A percentile compares a stretch with the other conserved stretches of the same genome.
phyloP scores from a whole-genome alignment of 2,329 filamentous ascomycete genomes.

The Botryotinia globosa region DNA sequence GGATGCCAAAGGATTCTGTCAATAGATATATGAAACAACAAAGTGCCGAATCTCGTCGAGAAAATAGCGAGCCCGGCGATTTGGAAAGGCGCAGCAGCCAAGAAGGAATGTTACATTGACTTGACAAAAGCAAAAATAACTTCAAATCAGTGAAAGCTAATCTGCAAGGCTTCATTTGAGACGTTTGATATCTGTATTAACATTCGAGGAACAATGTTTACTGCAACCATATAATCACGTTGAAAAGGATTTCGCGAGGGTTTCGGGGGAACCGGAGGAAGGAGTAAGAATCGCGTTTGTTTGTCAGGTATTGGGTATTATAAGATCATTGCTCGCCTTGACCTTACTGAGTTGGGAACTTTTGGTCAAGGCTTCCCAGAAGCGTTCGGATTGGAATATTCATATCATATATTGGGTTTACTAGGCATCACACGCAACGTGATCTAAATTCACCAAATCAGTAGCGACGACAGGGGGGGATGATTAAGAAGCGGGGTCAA shows the following conservation, averaged over 20 bases:
- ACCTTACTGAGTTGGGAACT: background rate
- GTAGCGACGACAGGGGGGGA: background rate
- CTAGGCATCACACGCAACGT: background rate
- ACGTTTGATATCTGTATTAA: background rate
- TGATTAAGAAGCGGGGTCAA: background rate
- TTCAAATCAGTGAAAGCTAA: background rate
- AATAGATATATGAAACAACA: background rate
- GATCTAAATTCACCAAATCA: constrained; percentile 1
- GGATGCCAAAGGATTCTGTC: background rate
- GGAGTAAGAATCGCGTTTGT: background rate
- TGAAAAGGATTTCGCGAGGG: background rate
- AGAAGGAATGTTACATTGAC: background rate
- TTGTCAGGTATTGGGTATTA: too few relatives aligned
- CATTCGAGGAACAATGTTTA: background rate
- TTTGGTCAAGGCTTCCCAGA: background rate
- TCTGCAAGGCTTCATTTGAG: background rate
- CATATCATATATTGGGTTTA: background rate
- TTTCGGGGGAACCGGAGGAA: background rate
- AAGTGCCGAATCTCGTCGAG: background rate
- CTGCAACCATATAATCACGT: background rate
- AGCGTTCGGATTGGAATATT: background rate
- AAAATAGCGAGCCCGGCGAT: background rate
- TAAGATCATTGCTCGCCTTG: background rate
- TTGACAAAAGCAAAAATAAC: background rate
- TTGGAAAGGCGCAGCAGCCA: constrained; percentile 4